A percentile compares a stretch with the other conserved stretches of the same genome.
These are phyloP conservation scores for Fraxinus cuspidata DNA, from an alignment of 257 asterid species.

Conservation along the genomic window DNA sequence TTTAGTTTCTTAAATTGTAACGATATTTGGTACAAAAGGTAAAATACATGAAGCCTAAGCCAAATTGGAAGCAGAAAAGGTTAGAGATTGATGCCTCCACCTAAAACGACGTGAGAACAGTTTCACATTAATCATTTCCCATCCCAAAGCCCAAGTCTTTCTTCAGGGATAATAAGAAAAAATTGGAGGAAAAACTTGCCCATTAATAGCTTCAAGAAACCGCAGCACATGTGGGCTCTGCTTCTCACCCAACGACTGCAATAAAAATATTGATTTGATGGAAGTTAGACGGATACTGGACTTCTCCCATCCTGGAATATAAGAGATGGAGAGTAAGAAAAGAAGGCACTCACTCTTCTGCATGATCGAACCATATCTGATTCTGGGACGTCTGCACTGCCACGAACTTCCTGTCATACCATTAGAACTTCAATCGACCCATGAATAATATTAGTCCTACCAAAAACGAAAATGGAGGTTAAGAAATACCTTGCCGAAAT, in stretches of 20 bases:
- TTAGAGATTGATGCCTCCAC: background rate
- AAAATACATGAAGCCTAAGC: too few species aligned
- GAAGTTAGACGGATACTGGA: constrained; percentile 20
- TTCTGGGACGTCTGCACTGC: constrained; percentile 55
- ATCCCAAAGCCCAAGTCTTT: background rate
- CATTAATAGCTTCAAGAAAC: constrained; percentile 61
- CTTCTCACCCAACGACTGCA: constrained; percentile 69
- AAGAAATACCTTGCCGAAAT: constrained; percentile 81
- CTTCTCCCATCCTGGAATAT: background rate
- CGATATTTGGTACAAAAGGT: too few species aligned
- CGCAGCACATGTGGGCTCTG: constrained; percentile 60
- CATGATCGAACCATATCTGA: constrained; percentile 62
- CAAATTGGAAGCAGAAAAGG: too few species aligned
- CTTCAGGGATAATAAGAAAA: background rate
- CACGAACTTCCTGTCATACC: constrained; percentile 55
- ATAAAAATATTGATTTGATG: constrained; percentile 16
- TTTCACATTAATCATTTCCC: background rate
- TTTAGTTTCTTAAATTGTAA: too few species aligned
- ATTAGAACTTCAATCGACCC: background rate
- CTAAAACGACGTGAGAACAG: too few species aligned
- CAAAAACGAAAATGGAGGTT: background rate
- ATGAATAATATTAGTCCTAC: background rate
- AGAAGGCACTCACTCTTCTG: constrained; percentile 57
- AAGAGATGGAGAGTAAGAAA: constrained; percentile 5
- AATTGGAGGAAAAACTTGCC: constrained; percentile 29